Evolutionary conservation across 2,329 filamentous ascomycete species (phyloP).

Genomic region (Talaromyces sp.): DNA sequence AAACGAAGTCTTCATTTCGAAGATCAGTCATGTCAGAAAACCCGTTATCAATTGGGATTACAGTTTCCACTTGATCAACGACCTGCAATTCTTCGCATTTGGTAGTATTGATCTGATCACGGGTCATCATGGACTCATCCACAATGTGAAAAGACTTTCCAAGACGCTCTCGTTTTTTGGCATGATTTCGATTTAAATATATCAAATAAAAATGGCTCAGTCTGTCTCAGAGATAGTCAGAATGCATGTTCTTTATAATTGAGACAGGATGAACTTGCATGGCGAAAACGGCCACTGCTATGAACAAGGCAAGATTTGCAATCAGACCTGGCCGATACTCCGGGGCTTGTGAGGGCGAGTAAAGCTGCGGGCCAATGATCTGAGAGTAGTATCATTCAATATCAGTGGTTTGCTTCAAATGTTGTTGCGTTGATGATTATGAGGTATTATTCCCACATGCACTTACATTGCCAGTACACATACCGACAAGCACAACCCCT

Average conservation of each 20-base stretch:
- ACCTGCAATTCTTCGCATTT: neutral
- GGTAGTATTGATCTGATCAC: slow-evolving; percentile 9
- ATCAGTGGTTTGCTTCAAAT: neutral
- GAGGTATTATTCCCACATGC: no score
- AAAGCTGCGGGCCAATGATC: slow-evolving; percentile 37
- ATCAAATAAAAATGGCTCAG: slow-evolving; percentile 36
- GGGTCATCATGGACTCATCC: slow-evolving; percentile 40
- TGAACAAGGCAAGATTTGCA: slow-evolving; percentile 38
- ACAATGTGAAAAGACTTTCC: slow-evolving; percentile 33
- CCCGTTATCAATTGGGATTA: slow-evolving; percentile 12
- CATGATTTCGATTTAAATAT: slow-evolving; percentile 34
- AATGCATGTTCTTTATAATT: neutral
- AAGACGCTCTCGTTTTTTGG: slow-evolving; percentile 30
- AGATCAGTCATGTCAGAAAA: slow-evolving; percentile 14
- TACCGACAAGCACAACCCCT: slow-evolving; percentile 38
- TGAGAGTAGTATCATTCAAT: neutral
- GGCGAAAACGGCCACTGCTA: slow-evolving; percentile 31
- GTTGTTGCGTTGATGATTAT: neutral
- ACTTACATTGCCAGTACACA: slow-evolving; percentile 41
- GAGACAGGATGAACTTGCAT: slow-evolving; percentile 15
- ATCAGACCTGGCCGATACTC: slow-evolving; percentile 39
- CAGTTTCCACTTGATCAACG: neutral
- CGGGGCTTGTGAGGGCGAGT: slow-evolving; percentile 37
- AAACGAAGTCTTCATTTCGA: slow-evolving; percentile 16
- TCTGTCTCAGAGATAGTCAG: slow-evolving; percentile 5